phyloP scores from a whole-genome alignment of 805 yeast genomes.

The Cyberlindnera saturnus region DNA sequence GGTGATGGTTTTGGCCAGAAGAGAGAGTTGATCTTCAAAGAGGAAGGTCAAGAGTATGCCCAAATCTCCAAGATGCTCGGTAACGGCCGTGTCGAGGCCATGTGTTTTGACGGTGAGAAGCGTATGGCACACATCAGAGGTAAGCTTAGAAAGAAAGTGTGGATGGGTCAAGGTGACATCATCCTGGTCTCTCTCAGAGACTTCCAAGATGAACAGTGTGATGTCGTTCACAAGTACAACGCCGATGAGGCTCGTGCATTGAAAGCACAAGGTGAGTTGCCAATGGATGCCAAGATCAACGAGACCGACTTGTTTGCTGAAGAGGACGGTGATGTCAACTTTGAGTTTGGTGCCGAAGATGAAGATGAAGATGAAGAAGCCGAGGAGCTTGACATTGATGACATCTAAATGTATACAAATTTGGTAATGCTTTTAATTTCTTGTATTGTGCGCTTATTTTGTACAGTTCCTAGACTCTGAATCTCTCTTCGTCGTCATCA shows the following conservation, averaged over 20 bases:
- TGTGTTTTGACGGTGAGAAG: constrained; percentile 89
- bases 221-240: constrained; percentile 92
- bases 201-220: constrained; percentile 97
- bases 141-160: constrained; percentile 97
- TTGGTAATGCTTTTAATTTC: background rate
- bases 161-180: constrained; percentile 99
- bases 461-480: constrained; percentile 14
- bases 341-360: constrained; percentile 94
- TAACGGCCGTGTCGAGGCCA: constrained; percentile 92
- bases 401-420: constrained; percentile 47
- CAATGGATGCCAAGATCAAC: constrained; percentile 94
- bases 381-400: constrained; percentile 84
- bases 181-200: constrained; percentile 94
- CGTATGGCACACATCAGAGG: constrained; percentile 99
- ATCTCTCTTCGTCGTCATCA: constrained; percentile 27
- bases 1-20: constrained; percentile 85
- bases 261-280: constrained; percentile 93
- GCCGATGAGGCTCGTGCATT: constrained; percentile 97
- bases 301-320: constrained; percentile 96
- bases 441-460: background rate
- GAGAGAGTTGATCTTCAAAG: constrained; percentile 88
- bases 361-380: constrained; percentile 69
- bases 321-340: constrained; percentile 96
- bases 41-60: constrained; percentile 98
- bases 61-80: constrained; percentile 98